Percentiles rank a stretch among this genome's conserved stretches.
These are phyloP conservation scores for Glomus cerebriforme DNA, from an alignment of 192 early-diverging fungal species.

Conservation along the genomic window DNA sequence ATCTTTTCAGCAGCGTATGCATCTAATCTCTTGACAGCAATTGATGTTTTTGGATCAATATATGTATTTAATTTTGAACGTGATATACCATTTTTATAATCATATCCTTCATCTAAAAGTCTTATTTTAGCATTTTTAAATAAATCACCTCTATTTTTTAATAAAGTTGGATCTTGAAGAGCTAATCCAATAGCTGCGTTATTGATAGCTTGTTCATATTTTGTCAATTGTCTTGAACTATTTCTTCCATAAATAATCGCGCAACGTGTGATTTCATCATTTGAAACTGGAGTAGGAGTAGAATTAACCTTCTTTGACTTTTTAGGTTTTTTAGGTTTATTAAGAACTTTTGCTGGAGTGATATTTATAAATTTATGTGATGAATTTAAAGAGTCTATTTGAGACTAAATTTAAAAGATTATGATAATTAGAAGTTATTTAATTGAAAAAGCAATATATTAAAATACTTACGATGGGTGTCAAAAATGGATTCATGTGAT, in stretches of 20 bases:
- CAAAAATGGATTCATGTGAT: conserved; percentile 26
- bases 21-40: conserved; percentile 43
- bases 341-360: background rate
- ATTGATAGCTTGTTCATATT: conserved; percentile 59
- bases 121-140: conserved; percentile 55
- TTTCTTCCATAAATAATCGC: conserved; percentile 59
- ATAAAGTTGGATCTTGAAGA: conserved; percentile 44
- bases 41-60: conserved; percentile 33
- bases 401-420: background rate
- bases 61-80: conserved; percentile 56
- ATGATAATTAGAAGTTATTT: background rate
- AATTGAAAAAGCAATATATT: background rate
- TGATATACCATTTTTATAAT: conserved; percentile 57
- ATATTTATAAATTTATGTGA: background rate
- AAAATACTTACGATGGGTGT: background rate
- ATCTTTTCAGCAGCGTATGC: conserved; percentile 43
- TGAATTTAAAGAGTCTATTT: background rate
- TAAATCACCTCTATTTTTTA: conserved; percentile 47
- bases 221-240: conserved; percentile 48
- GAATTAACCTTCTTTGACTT: conserved; percentile 22
- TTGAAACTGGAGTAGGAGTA: conserved; percentile 32
- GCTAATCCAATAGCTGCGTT: conserved; percentile 49
- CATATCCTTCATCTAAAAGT: conserved; percentile 51
- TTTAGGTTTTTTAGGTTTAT: background rate
- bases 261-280: conserved; percentile 50